Conservation (phyloP, 768 basidiomycete species). For the Boletus pseudopeckii region DNA sequence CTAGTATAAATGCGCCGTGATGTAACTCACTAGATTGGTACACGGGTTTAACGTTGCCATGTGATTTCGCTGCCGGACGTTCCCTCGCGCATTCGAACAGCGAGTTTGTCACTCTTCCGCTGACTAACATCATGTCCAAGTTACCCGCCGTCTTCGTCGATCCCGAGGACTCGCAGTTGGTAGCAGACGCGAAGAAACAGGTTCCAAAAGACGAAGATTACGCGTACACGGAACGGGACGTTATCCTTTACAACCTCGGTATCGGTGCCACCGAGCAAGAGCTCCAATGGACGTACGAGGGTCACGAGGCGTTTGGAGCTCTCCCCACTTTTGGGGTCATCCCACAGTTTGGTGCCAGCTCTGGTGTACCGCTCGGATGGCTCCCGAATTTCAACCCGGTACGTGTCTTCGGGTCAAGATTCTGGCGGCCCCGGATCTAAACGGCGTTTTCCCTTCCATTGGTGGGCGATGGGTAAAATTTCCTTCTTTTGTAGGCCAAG, state of each 20-base stretch:
- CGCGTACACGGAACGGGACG: slow-evolving; percentile 82
- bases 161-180: slow-evolving; percentile 77
- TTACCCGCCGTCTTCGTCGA: slow-evolving; percentile 61
- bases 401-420: slow-evolving; percentile 24
- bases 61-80: neutral
- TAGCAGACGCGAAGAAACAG: slow-evolving; percentile 75
- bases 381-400: slow-evolving; percentile 95
- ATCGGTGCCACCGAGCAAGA: slow-evolving; percentile 92
- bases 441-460: neutral
- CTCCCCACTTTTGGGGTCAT: slow-evolving; percentile 95
- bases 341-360: slow-evolving; percentile 79
- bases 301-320: slow-evolving; percentile 78
- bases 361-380: slow-evolving; percentile 72
- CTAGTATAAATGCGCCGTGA: neutral
- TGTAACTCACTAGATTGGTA: too few species aligned
- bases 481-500: slow-evolving; percentile 59
- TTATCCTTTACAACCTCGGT: slow-evolving; percentile 93
- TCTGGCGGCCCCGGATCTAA: neutral
- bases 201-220: slow-evolving; percentile 55
- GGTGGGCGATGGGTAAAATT: neutral
- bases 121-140: slow-evolving; percentile 28
- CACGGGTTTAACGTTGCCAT: neutral
- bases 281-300: slow-evolving; percentile 88
- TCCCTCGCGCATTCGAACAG: neutral
- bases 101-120: neutral